Base-by-base conservation (phyloP, 2,329 filamentous ascomycete species). In the Fusarium floridanum region DNA sequence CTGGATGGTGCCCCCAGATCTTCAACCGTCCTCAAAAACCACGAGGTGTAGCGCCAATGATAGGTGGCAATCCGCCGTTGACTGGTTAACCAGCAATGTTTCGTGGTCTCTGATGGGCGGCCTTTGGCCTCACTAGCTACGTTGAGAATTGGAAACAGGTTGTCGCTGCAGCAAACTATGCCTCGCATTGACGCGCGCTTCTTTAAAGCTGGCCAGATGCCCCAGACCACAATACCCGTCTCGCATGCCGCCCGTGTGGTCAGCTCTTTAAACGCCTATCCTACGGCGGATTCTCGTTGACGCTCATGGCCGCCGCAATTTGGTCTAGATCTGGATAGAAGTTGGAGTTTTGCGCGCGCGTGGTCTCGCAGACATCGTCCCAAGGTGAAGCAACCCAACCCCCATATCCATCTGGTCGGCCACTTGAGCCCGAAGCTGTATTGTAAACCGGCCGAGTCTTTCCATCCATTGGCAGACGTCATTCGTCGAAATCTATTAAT, bases 161-260 rank as follows among this genome's bases (percentile, higher is more conserved):
- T 60, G 61, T 34, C 53, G 56, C 48, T 70, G 69, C 63, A 70
- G 66, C 20, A 60, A 60, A 65, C 41, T 22, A 74, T 75, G 69
- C 62, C 72, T 75, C 56, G 72, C 72, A 75, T 75, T 75, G 66
- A 75, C 72, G 72, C 72, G 72, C 72, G 72, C 72, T 73, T 70
- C 69, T 70, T 61, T 45, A 53, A 22, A 62, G 24, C 50, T 62
- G 29, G 39, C 56, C 64, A 61, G 27, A 62, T 66, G 41, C 22
- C 27, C 22, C 27, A 53, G 56, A 20, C 60, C 62, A 32, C 22
- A 53, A 37, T 41, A 34, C 5, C 41, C 53, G 59, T 62, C 60
- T 74, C 34, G 53, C 50, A 61, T 72, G 62, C 68, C 61, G 68
- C 68, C 45, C 57, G 59, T 56, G 37, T 20, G 14, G 32, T 45